Base-by-base conservation (phyloP, 208 protist species). In the Acanthamoeba healyi region DNA sequence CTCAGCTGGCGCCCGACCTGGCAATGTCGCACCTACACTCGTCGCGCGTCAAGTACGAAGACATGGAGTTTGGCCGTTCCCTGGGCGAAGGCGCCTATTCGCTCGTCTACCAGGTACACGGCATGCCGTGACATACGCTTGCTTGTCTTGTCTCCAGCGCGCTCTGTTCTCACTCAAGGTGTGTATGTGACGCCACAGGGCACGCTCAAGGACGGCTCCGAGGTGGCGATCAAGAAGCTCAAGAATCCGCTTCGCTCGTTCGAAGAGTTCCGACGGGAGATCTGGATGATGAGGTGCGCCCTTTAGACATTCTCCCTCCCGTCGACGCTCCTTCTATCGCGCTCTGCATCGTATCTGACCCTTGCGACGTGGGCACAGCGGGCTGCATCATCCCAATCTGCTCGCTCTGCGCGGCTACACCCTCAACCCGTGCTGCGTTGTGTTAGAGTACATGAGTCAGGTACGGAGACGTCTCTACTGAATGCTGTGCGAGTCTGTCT, bases 251-350 rank as follows among this genome's bases (percentile, higher is more conserved):
- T 91, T 44, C 51, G 61, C 51, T 65, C 88, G 24, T 81, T 93
- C 15, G 88, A 93, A 49, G 88, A 93, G 46, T 93, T 93, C 51
- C 61, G 88, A 58, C 88, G 51, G 29, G 88, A 93, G 67, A 93
- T 93, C 19, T 93, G 88, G 88, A 93, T 93, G 46, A 93, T 93
- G 88, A 74, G 87, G 58, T 92, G n/a, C 49, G 24, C 32, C 38
- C 38, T 46, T 29, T 34, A 32, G 10, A 58, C 51, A 10, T 79
- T 40, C 19, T 70, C 26, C 26, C n/a, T 9, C 63, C 63, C 32
- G 29, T 42, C 34, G 29, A 42, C 0, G 22, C 29, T 7, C 42
- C 58, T 65, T n/a, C 15, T 61, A 40, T n/a, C n/a, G n/a, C n/a
- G n/a, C n/a, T n/a, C n/a, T n/a, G n/a, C n/a, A n/a, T n/a, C n/a